Conservation (phyloP, 1,139 yeast genomes). For the Yamadazyma oceani region DNA sequence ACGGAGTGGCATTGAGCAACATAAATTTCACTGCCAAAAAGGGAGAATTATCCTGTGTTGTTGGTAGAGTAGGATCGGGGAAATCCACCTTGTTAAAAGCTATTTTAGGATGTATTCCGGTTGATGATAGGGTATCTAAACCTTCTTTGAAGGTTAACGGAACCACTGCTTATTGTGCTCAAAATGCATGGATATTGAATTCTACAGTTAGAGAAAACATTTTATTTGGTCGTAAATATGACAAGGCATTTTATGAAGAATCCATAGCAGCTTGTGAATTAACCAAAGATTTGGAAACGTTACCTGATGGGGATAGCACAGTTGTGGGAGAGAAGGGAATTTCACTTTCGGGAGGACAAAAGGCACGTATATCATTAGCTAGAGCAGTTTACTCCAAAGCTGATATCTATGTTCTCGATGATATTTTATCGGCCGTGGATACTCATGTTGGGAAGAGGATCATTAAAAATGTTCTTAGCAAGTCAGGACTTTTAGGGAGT, state of each 20-base stretch:
- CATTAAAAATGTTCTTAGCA: conserved; percentile 29
- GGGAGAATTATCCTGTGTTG: conserved; percentile 67
- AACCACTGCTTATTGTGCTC: conserved; percentile 36
- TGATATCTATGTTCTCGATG: conserved; percentile 39
- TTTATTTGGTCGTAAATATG: conserved; percentile 37
- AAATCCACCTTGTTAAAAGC: conserved; percentile 68
- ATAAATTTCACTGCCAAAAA: conserved; percentile 53
- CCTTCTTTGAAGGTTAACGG: conserved; percentile 22
- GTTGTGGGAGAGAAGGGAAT: conserved; percentile 47
- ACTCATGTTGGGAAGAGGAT: conserved; percentile 39
- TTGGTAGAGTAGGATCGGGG: conserved; percentile 87
- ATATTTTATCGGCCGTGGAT: conserved; percentile 42
- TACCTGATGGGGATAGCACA: conserved; percentile 44
- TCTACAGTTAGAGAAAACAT: conserved; percentile 42
- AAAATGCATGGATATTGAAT: conserved; percentile 43
- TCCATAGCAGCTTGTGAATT: conserved; percentile 40
- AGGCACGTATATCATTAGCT: conserved; percentile 42
- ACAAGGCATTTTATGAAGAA: conserved; percentile 26
- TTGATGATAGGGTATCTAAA: not conserved
- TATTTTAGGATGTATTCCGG: conserved; percentile 54
- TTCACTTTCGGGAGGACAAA: conserved; percentile 48
- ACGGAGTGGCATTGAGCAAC: conserved; percentile 47
- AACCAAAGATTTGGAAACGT: conserved; percentile 30
- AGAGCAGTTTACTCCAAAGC: conserved; percentile 44
- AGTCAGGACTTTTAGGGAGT: conserved; percentile 29